Base-by-base conservation (phyloP, 2,329 filamentous ascomycete species). In the Fusarium caatingaense region DNA sequence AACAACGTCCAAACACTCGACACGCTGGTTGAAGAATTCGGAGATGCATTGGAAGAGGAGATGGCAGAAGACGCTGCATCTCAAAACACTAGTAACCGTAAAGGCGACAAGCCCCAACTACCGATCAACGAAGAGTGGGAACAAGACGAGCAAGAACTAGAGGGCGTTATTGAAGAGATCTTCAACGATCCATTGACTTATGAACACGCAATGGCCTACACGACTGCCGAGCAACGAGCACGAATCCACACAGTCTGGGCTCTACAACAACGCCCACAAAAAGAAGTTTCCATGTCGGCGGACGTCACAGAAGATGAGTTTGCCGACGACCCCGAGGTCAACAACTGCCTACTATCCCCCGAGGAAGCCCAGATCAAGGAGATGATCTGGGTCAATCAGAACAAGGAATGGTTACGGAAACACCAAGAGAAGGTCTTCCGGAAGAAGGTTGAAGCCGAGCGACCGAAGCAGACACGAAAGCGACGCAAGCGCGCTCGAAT, bases 361-460 rank as follows among this genome's bases (percentile, higher is more conserved):
- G 87, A 89, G 5, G 94, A 98, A 80, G 88, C 91, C 4, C 87
- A 87, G 34, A 88, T 94, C 76, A 98, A 98, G 79, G 94, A 98
- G 79, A 89, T 90, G 64, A 92, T 98, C 55, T 99, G 96, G 96
- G 90, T 97, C 45, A 94, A 95, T 64, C 91, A 94, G 77, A 98
- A 99, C 80, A 94, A 96, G 78, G 93, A 97, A 72, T 99, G 94
- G 88, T 85, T 99, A 41, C 92, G 95, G 11, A 88, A 90, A 50
- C 92, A 97, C 76, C 94, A 98, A 76, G 89, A 92, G 64, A 97
- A 96, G 79, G 86, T 92, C 9, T 91, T 97, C 60, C 88, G 92
- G 41, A 88, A 90, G 63, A 93, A 94, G 79, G 82, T 88, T 66
- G 87, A 87, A 63, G 85, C 85, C 12, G 86, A 81, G 74, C 83